These are phyloP conservation scores for Talaromyces pinophilus DNA, from an alignment of 2,329 filamentous ascomycete species.

Conservation along the genomic window DNA sequence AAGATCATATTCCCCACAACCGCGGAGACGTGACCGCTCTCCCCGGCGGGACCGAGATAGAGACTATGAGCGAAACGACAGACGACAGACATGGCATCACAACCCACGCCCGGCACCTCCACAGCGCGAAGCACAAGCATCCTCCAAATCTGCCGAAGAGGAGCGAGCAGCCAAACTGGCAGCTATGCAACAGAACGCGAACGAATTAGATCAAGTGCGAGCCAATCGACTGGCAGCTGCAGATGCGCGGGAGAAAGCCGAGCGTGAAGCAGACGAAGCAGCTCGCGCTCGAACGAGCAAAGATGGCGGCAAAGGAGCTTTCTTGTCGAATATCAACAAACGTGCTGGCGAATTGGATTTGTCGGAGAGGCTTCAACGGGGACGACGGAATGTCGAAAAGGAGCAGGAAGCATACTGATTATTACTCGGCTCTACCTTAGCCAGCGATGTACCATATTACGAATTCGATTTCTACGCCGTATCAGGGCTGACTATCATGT, in stretches of 20 bases:
- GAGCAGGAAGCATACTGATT: slow-evolving; percentile 42
- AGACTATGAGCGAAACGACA: slow-evolving; percentile 32
- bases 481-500: neutral
- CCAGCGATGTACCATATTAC: neutral
- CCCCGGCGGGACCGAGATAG: slow-evolving; percentile 30
- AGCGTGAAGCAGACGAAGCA: slow-evolving; percentile 66
- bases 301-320: slow-evolving; percentile 64
- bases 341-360: slow-evolving; percentile 51
- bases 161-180: slow-evolving; percentile 67
- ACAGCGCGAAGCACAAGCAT: slow-evolving; percentile 14
- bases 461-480: neutral
- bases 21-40: slow-evolving; percentile 39
- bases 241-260: slow-evolving; percentile 63
- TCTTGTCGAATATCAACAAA: slow-evolving; percentile 64
- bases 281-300: slow-evolving; percentile 61
- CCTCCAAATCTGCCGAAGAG: slow-evolving; percentile 39
- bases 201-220: slow-evolving; percentile 67
- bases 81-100: slow-evolving; percentile 34
- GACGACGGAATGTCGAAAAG: slow-evolving; percentile 37
- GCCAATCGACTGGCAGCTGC: slow-evolving; percentile 65
- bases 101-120: slow-evolving; percentile 28
- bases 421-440: neutral
- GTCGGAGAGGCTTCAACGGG: slow-evolving; percentile 45
- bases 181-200: slow-evolving; percentile 70
- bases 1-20: slow-evolving; percentile 28